Percentiles rank a stretch among this genome's conserved stretches.
Conservation (phyloP, 495 filamentous ascomycete genomes). For the Podospora didyma region DNA sequence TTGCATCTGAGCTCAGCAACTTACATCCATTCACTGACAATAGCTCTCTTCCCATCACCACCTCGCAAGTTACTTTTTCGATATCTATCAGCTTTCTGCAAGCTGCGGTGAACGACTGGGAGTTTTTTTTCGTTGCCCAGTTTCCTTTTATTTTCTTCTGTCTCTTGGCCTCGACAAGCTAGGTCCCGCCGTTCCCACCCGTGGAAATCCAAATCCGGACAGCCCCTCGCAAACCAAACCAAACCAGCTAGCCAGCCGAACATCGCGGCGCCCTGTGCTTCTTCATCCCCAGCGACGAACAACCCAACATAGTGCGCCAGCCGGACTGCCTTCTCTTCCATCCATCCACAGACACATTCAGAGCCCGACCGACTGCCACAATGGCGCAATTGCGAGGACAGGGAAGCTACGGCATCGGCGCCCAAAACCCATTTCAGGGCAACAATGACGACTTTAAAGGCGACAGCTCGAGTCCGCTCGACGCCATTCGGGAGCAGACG, state of each 20-base stretch:
- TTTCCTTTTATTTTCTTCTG: neutral
- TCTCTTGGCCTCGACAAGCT: too few species aligned
- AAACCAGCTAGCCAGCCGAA: neutral
- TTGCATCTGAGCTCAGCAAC: constrained; percentile 16
- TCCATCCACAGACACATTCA: neutral
- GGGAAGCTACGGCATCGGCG: constrained; percentile 89
- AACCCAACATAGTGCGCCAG: constrained; percentile 12
- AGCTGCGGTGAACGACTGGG: neutral
- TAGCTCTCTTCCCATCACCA: neutral
- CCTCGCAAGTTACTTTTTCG: neutral
- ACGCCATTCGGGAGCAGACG: constrained; percentile 87
- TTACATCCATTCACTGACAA: neutral
- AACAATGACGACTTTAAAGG: constrained; percentile 47
- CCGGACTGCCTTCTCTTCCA: constrained; percentile 18
- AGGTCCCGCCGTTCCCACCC: neutral
- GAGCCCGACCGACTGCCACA: constrained; percentile 5
- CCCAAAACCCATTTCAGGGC: constrained; percentile 65
- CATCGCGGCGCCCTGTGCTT: neutral
- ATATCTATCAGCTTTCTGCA: too few species aligned
- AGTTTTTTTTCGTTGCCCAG: neutral
- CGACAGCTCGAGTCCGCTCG: constrained; percentile 72
- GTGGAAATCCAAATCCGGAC: neutral
- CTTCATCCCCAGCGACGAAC: constrained; percentile 1
- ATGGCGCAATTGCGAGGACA: constrained; percentile 98
- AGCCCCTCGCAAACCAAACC: neutral